phyloP scores from a whole-genome alignment of 805 yeast genomes.

The Yarrowia yakushimensis region DNA sequence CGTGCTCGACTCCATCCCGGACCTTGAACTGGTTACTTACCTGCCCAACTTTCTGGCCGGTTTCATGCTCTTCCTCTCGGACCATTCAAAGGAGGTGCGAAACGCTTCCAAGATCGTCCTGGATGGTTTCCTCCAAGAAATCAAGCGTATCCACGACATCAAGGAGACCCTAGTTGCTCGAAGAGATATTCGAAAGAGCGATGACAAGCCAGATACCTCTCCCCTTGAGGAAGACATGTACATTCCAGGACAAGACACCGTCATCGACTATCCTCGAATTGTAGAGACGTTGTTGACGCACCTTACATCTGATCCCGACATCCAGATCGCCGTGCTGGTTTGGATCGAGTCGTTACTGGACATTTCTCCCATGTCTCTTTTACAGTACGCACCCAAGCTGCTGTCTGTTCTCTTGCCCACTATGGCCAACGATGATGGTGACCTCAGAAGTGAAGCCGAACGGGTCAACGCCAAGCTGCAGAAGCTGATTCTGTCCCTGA shows the following conservation, averaged over 20 bases:
- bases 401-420: conserved; percentile 64
- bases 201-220: conserved; percentile 31
- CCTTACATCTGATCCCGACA: conserved; percentile 66
- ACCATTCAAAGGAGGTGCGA: conserved; percentile 81
- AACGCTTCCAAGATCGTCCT: conserved; percentile 77
- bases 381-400: conserved; percentile 70
- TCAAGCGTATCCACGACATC: conserved; percentile 69
- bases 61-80: conserved; percentile 71
- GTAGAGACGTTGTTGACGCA: conserved; percentile 79
- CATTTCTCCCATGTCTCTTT: conserved; percentile 71
- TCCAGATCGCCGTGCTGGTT: conserved; percentile 70
- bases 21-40: conserved; percentile 78
- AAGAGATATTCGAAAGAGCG: conserved; percentile 27
- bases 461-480: conserved; percentile 56
- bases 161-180: conserved; percentile 41
- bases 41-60: conserved; percentile 89
- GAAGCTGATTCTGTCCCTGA: conserved; percentile 48
- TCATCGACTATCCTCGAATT: conserved; percentile 72
- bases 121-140: conserved; percentile 72
- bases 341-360: conserved; percentile 78
- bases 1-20: conserved; percentile 88
- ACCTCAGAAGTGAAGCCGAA: conserved; percentile 52
- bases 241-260: conserved; percentile 76
- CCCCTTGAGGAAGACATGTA: conserved; percentile 53
- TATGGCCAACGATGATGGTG: conserved; percentile 51